Evolutionary conservation across 2,329 filamentous ascomycete genomes (phyloP).

Genomic region (Apiospora pterosperma): DNA sequence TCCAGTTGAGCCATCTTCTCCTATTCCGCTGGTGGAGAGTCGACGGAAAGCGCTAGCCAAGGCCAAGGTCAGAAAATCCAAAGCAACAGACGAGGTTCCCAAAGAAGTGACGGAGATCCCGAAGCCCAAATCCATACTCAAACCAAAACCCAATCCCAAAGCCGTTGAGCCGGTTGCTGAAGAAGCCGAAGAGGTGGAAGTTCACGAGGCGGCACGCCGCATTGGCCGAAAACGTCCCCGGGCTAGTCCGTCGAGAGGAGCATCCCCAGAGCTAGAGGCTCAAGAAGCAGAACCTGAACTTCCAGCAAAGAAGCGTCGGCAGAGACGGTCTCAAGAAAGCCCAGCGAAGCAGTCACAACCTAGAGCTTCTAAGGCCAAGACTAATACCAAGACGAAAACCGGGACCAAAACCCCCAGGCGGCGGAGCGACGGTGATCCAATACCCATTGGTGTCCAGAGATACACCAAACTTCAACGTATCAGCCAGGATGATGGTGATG

Average conservation of each 20-base stretch:
- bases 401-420: constrained; percentile 16
- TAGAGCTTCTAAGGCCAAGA: constrained; percentile 18
- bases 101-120: constrained; percentile 14
- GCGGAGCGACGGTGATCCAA: constrained; percentile 27
- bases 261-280: constrained; percentile 40
- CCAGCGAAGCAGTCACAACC: constrained; percentile 40
- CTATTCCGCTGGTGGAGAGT: constrained; percentile 14
- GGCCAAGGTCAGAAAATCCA: constrained; percentile 3
- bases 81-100: constrained; percentile 15
- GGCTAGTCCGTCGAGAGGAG: constrained; percentile 28
- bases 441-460: constrained; percentile 59
- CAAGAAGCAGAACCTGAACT: constrained; percentile 28
- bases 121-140: constrained; percentile 8
- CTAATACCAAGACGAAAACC: constrained; percentile 16
- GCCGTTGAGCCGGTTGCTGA: constrained; percentile 9
- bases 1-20: constrained; percentile 20
- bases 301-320: constrained; percentile 31
- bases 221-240: constrained; percentile 43
- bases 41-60: constrained; percentile 8
- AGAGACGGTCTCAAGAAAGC: constrained; percentile 31
- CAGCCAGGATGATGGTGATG: constrained; percentile 35
- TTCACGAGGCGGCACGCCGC: constrained; percentile 36
- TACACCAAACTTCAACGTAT: constrained; percentile 47
- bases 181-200: constrained; percentile 42
- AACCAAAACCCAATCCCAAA: neutral